phyloP scores from a whole-genome alignment of 2,329 filamentous ascomycete species.

The Alternaria metachromatica region DNA sequence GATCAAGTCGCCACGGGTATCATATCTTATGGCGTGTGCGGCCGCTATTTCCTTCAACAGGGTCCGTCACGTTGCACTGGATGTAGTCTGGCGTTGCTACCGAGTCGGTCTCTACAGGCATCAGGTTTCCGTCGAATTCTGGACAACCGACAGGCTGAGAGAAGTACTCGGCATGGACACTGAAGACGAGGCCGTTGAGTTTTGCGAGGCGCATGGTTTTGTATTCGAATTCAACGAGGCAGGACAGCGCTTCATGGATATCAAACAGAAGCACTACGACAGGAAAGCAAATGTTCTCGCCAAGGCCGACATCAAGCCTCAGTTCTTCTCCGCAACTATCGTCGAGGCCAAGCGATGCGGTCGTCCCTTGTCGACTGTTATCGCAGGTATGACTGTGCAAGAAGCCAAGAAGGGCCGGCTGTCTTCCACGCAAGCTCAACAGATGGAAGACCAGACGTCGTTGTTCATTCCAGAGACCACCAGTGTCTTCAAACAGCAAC shows the following conservation, averaged over 20 bases:
- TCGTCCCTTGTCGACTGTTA: constrained; percentile 62
- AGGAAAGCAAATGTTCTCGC: constrained; percentile 26
- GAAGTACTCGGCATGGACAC: constrained; percentile 63
- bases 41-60: constrained; percentile 68
- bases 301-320: constrained; percentile 46
- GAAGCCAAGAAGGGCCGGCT: constrained; percentile 59
- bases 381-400: constrained; percentile 62
- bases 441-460: constrained; percentile 37
- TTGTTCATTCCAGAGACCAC: constrained; percentile 51
- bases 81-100: constrained; percentile 62
- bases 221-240: constrained; percentile 55
- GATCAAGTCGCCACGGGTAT: constrained; percentile 61
- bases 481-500: constrained; percentile 18
- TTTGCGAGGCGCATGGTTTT: constrained; percentile 62
- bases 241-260: constrained; percentile 59
- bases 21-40: constrained; percentile 69
- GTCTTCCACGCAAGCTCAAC: constrained; percentile 49
- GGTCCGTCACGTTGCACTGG: constrained; percentile 63
- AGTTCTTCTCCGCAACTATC: constrained; percentile 60
- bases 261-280: constrained; percentile 55
- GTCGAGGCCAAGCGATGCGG: constrained; percentile 66
- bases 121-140: constrained; percentile 53
- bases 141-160: constrained; percentile 61
- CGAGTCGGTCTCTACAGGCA: constrained; percentile 59
- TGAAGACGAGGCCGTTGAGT: constrained; percentile 59